Conservation (phyloP, 2,329 filamentous ascomycete species). For the Cladosporium cucumerinum region DNA sequence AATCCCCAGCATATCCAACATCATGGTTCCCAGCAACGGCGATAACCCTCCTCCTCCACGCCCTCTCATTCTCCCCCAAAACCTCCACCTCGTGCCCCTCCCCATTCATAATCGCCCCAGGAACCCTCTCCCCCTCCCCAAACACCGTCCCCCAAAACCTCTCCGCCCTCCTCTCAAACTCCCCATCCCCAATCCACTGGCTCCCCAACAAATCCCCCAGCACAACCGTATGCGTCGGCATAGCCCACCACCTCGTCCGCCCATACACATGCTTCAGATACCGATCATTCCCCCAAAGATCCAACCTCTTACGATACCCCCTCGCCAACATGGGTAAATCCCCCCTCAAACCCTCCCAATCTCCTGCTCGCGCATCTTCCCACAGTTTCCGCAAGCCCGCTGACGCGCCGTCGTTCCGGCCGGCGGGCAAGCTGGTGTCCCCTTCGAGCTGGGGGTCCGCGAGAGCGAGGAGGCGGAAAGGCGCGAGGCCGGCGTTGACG, state of each 20-base stretch:
- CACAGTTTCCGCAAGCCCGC: slow-evolving; percentile 36
- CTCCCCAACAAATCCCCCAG: slow-evolving; percentile 89
- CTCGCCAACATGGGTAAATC: slow-evolving; percentile 48
- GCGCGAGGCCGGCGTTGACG: slow-evolving; percentile 47
- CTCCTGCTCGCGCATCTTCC: slow-evolving; percentile 16
- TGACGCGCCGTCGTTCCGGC: slow-evolving; percentile 30
- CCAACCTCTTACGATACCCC: slow-evolving; percentile 72
- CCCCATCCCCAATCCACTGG: slow-evolving; percentile 85
- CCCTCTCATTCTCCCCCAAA: slow-evolving; percentile 39
- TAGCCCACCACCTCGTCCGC: slow-evolving; percentile 75
- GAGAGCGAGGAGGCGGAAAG: slow-evolving; percentile 82
- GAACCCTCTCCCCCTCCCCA: slow-evolving; percentile 43
- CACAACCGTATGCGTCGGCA: slow-evolving; percentile 82
- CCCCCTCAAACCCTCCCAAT: slow-evolving; percentile 1
- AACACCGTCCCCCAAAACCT: slow-evolving; percentile 83
- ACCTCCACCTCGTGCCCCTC: slow-evolving; percentile 36
- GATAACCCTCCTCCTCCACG: slow-evolving; percentile 75
- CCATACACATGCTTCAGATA: slow-evolving; percentile 93
- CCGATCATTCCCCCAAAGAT: slow-evolving; percentile 89
- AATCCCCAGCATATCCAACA: slow-evolving; percentile 90
- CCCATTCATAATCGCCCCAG: slow-evolving; percentile 30
- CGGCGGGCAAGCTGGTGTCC: slow-evolving; percentile 70
- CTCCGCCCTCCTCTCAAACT: slow-evolving; percentile 70
- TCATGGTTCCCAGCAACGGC: slow-evolving; percentile 95
- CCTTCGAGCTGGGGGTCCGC: slow-evolving; percentile 94